Evolutionary conservation across 129 eudicot species (phyloP).

Genomic region (Ambrosia trifida): DNA sequence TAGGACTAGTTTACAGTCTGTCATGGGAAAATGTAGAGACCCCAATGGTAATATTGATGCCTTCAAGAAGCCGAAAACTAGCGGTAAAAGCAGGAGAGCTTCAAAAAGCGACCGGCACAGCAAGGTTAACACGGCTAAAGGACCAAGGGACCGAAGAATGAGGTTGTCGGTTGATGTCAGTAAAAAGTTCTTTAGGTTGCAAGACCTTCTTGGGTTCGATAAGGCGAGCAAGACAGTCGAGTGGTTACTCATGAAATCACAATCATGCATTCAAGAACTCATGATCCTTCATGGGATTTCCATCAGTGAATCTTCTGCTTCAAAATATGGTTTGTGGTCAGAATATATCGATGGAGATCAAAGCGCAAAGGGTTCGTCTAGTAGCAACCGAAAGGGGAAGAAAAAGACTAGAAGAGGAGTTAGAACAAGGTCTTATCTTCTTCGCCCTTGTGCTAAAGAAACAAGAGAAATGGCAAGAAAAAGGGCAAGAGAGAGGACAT

Average conservation of each 20-base stretch:
- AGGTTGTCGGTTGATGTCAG: slow-evolving; percentile 42
- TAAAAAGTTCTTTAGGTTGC: slow-evolving; percentile 56
- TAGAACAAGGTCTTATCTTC: slow-evolving; percentile 35
- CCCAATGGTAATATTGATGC: slow-evolving; percentile 3
- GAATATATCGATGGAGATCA: slow-evolving; percentile 8
- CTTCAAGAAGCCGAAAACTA: slow-evolving; percentile 10
- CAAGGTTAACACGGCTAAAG: slow-evolving; percentile 77
- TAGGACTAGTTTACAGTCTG: slow-evolving; percentile 11
- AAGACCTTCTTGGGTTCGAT: slow-evolving; percentile 68
- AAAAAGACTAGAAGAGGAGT: slow-evolving; percentile 23
- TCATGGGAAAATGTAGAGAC: slow-evolving; percentile 12
- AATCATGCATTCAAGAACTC: slow-evolving; percentile 53
- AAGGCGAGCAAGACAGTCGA: slow-evolving; percentile 76
- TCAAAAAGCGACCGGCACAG: slow-evolving; percentile 65
- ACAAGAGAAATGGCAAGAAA: slow-evolving; percentile 61
- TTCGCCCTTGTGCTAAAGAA: slow-evolving; percentile 49
- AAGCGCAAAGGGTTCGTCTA: slow-evolving; percentile 13
- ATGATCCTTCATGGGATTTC: not conserved
- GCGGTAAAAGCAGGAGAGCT: slow-evolving; percentile 20
- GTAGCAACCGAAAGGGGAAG: slow-evolving; percentile 32
- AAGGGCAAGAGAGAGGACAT: slow-evolving; percentile 77
- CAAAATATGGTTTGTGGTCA: slow-evolving; percentile 42
- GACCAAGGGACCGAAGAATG: slow-evolving; percentile 73
- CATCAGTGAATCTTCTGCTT: slow-evolving; percentile 36
- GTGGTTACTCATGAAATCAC: slow-evolving; percentile 59